Base-by-base conservation (phyloP, 139 green algal genomes). In the Deuterostichococcus epilithicus region DNA sequence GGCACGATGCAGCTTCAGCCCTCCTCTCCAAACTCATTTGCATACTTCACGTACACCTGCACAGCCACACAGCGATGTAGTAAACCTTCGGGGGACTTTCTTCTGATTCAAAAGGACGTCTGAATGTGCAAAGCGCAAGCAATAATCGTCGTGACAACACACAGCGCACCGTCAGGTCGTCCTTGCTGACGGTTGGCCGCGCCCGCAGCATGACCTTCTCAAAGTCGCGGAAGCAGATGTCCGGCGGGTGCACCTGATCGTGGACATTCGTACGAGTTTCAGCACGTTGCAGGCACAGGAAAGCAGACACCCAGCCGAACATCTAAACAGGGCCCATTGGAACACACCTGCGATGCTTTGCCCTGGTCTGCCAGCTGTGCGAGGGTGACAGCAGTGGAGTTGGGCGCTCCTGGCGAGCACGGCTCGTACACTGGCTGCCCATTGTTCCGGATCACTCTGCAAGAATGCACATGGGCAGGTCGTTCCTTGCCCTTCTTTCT, bases 1-100 rank as follows among this genome's bases (percentile, higher is more conserved):
- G 32, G 30, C 10, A 28, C 39, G 6, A 44, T 72, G 33, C 67
- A 25, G 67, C 23, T 72, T 68, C 32, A 83, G 4, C 88, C 92
- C 69, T 98, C 95, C 84, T 98, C 93, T 6, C 95, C 95, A 92
- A 98, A 99, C 84, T 99, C 96, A 30, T 80, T 45, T 0, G 95
- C 99, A 81, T 99, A 99, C 45, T 90, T 84, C 72, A 96, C 89
- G 77, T 97, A 95, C 2, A 92, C 75, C 28, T n/a, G n/a, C n/a
- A n/a, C n/a, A n/a, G n/a, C n/a, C n/a, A n/a, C n/a, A n/a, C n/a
- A n/a, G n/a, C n/a, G n/a, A n/a, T n/a, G n/a, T n/a, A n/a, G n/a
- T n/a, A n/a, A n/a, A n/a, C n/a, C n/a, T n/a, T n/a, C n/a, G n/a
- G n/a, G n/a, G n/a, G n/a, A n/a, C n/a, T n/a, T n/a, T n/a, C n/a